Evolutionary conservation across 768 basidiomycete species (phyloP), one percentile per base, ranked within the genome.

Genomic region (Termitomyces heimii): DNA sequence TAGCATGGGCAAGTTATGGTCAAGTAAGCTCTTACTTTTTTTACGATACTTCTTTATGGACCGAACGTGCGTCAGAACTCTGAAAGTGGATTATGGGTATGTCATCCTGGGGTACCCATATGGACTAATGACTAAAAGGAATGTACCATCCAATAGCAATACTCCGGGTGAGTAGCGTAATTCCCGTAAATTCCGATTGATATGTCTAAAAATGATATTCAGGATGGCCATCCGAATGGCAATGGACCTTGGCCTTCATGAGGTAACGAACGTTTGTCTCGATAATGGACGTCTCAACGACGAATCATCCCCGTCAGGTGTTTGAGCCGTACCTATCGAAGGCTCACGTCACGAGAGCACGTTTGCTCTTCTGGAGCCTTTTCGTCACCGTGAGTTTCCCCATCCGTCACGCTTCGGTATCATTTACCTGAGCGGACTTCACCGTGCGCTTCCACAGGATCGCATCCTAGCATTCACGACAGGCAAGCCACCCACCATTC

Each of bases 201-300:
- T 45, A 56, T 50, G 29, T 40, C 54, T 55, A 39, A 56, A 45
- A 26, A 28, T 2, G 24, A 0, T 7, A n/a, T 29, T 40, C 16
- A 62, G 60, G 43, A 62, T 62, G 60, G 60, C 60, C n/a, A 62
- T 62, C 24, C 60, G 58, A 40, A 62, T 62, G 60, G 60, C 60
- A 32, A 52, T 62, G 45, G 60, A 62, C 37, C 50, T 62, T 20
- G 60, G 60, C 13, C 49, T 62, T 26, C 58, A 62, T 13, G 57
- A 59, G 56, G 60, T 55, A 31, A 56, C 46, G 46, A 54, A 58
- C 57, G 57, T 48, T 53, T 49, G 57, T 58, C 29, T 48, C 29
- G 20, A 34, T 20, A 45, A 43, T 2, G 40, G 48, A 50, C 43
- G 29, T 24, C 51, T 45, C 12, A 31, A 46, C 32, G 26, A 57